Base-by-base conservation (phyloP, 768 basidiomycete species). In the Xerocomellus intermedius region DNA sequence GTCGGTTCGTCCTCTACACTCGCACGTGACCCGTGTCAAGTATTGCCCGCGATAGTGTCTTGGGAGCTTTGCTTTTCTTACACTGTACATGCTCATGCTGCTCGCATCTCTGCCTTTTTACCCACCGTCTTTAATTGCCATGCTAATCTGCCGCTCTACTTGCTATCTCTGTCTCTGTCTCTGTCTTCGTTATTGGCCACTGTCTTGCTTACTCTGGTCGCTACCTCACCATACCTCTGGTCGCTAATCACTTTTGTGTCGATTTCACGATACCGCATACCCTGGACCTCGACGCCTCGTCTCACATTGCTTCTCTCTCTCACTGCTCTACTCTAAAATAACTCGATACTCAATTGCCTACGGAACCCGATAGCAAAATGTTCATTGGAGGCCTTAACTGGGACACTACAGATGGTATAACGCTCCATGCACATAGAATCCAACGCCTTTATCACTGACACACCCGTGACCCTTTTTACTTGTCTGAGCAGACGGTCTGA, bases 301-400 rank as follows among this genome's bases (percentile, higher is more conserved):
- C 64, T 54, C 67, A 56, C 62, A 28, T 67, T 64, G 53, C 62
- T 62, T 56, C 62, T 60, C 62, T 57, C 37, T 37, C 60, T 37
- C 63, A 49, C 55, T 64, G 53, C 63, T 49, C 65, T 68, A 55
- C 48, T 56, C 65, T 67, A 55, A 55, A 65, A 65, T 67, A 65
- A 48, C 66, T 65, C 62, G 57, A 57, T 59, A 62, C 57, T 46
- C 67, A 46, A 64, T 66, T 69, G 62, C 61, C 62, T 71, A 64
- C 55, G 62, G 62, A 61, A 67, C 59, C 67, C 60, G 66, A 66
- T 82, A 92, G 91, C 73, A 93, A 93, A 80, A 85, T 93, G 81
- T 93, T 93, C 77, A 85, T 93, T 71, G 91, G 91, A 64, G 91
- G 91, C 66, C 79, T 93, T 61, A 92, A 87, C 76, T 93, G 91